These are phyloP conservation scores for Botryosphaeria dothidea DNA, from an alignment of 2,329 filamentous ascomycete species.

Conservation along the genomic window DNA sequence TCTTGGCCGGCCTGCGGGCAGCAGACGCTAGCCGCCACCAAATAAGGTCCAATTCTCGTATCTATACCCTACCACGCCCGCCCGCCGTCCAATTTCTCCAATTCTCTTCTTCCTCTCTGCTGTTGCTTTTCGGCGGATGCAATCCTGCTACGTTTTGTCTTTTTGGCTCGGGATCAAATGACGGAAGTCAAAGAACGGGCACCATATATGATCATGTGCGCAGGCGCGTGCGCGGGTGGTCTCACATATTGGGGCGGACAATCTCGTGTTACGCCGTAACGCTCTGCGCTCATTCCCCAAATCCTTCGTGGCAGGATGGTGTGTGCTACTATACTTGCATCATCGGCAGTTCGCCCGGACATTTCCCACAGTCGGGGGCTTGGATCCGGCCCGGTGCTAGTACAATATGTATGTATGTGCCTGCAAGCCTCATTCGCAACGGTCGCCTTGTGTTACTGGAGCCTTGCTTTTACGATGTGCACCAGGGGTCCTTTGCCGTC, in stretches of 20 bases:
- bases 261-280: slow-evolving; percentile 1
- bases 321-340: slow-evolving; percentile 1
- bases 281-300: neutral
- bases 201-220: neutral
- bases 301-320: neutral
- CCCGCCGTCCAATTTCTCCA: neutral
- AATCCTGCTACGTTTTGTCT: neutral
- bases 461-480: slow-evolving; percentile 1
- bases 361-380: neutral
- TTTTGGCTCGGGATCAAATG: neutral
- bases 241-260: neutral
- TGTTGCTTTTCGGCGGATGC: neutral
- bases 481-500: neutral
- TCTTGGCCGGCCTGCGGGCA: neutral
- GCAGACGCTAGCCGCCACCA: neutral
- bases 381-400: neutral
- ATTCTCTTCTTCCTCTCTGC: neutral
- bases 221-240: neutral
- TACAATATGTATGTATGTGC: neutral
- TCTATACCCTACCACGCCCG: neutral
- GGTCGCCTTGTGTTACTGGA: neutral
- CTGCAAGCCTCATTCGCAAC: slow-evolving; percentile 15
- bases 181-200: neutral
- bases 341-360: neutral
- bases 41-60: slow-evolving; percentile 15